Base-by-base conservation (phyloP, 441 rosid species). In the Populus hybrid region DNA sequence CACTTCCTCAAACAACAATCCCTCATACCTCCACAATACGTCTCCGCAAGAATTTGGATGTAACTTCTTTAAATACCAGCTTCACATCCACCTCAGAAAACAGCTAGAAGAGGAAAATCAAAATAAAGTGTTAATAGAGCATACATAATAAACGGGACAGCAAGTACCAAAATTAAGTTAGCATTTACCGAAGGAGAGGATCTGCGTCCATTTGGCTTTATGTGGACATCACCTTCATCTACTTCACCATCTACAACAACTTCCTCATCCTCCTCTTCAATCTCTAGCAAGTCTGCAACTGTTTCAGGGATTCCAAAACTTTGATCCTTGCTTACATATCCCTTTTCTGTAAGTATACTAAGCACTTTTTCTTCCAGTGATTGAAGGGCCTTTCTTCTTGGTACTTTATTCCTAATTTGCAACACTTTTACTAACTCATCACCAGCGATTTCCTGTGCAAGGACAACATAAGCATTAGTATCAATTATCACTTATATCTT, bases 211-310 rank as follows among this genome's bases (percentile, higher is more conserved):
- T 82, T 83, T 64, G 97, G 99, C 89, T 91, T 92, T 80, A 96
- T 96, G 83, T 91, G 99, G 84, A 96, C 89, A 84, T 96, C 99
- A 50, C 99, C 99, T 88, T 96, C 98, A 87, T 96, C 96, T 78
- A 94, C 94, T 85, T 96, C 99, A 80, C 99, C 99, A 82, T 96
- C 99, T 73, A 93, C 93, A 69, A 96, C 93, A 82, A 91, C 91
- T 89, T 94, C 98, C 81, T 96, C 99, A 85, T 96, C 99, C 83
- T 96, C 99, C 28, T 96, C 98, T 85, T 96, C 99, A 74, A 89
- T 95, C 84, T 94, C 96, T 76, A 91, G 80, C 78, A 91, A 69
- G 38, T 91, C 98, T 40, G 88, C 89, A 70, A 84, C 82, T 71
- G 89, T 81, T 85, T 93, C 99, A 67, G 82, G 76, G 68, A 89